Evolutionary conservation across 305 asterid species (phyloP).

Genomic region (Ajuga reptans): DNA sequence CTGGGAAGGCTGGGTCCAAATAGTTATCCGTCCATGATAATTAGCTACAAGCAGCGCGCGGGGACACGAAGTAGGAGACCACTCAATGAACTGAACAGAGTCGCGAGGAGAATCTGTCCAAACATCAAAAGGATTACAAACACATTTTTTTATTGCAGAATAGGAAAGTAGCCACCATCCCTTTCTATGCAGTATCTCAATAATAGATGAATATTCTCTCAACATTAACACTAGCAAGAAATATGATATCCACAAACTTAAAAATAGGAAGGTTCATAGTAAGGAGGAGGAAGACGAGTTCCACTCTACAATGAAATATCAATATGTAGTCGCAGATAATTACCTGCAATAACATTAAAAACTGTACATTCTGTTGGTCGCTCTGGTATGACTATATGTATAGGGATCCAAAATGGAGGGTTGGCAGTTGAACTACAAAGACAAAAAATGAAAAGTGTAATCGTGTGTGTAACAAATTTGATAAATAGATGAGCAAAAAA

Average conservation of each 20-base stretch:
- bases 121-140: slow-evolving; percentile 15
- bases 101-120: slow-evolving; percentile 93
- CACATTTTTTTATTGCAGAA: slow-evolving; percentile 6
- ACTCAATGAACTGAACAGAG: slow-evolving; percentile 93
- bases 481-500: slow-evolving; percentile 4
- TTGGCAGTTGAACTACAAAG: slow-evolving; percentile 75
- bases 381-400: slow-evolving; percentile 91
- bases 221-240: neutral
- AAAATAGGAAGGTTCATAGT: neutral
- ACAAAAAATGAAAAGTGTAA: slow-evolving; percentile 21
- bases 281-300: slow-evolving; percentile 13
- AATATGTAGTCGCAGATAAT: slow-evolving; percentile 16
- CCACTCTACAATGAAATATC: slow-evolving; percentile 7
- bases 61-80: slow-evolving; percentile 92
- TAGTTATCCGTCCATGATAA: slow-evolving; percentile 89
- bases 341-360: slow-evolving; percentile 98
- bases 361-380: slow-evolving; percentile 96
- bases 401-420: slow-evolving; percentile 97
- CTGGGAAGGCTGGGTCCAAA: slow-evolving; percentile 96
- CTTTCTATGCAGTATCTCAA: slow-evolving; percentile 7
- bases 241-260: neutral
- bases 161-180: neutral
- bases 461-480: neutral
- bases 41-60: slow-evolving; percentile 89
- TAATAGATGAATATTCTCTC: neutral